Evolutionary conservation across 2,329 filamentous ascomycete species (phyloP), one percentile per base, ranked within the genome.

Genomic region (Madurella mycetomatis): DNA sequence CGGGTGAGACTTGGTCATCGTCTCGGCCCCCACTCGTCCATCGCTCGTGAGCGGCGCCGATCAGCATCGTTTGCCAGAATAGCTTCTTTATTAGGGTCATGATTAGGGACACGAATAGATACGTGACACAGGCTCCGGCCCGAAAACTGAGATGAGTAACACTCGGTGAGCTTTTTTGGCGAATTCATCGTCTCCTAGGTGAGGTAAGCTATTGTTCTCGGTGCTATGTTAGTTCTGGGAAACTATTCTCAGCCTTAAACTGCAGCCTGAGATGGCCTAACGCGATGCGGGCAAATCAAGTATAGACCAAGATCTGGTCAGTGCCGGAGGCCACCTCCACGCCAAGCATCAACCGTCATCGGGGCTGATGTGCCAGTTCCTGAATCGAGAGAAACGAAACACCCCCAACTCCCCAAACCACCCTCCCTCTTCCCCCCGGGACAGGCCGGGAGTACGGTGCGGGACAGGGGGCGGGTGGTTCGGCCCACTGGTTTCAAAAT

Each of bases 401-500:
- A 17, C 30, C 32, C 43, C n/a, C n/a, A n/a, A n/a, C n/a, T n/a
- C n/a, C n/a, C n/a, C n/a, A n/a, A n/a, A n/a, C n/a, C n/a, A n/a
- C n/a, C n/a, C n/a, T n/a, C n/a, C n/a, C n/a, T n/a, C n/a, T n/a
- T n/a, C n/a, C n/a, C n/a, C n/a, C 49, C 4, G 13, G 13, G 42
- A 42, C 17, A 47, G n/a, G 25, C 32, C 45, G 37, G 40, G 25
- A 15, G 49, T 43, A 37, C 39, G 31, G 18, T 39, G 45, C 41
- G 41, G 17, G 18, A 25, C 41, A 43, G 47, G 42, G 19, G 16
- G 15, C 41, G 37, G 37, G 34, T n/a, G 30, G 30, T 44, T 46
- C 32, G 46, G 41, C 47, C 51, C 50, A 5, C 18, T 39, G 37
- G 41, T 55, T 55, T 52, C 46, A 15, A 43, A 19, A 49, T 53